These are phyloP conservation scores for Skeletonema menzelii DNA, from an alignment of 108 stramenopile species.

Conservation along the genomic window DNA sequence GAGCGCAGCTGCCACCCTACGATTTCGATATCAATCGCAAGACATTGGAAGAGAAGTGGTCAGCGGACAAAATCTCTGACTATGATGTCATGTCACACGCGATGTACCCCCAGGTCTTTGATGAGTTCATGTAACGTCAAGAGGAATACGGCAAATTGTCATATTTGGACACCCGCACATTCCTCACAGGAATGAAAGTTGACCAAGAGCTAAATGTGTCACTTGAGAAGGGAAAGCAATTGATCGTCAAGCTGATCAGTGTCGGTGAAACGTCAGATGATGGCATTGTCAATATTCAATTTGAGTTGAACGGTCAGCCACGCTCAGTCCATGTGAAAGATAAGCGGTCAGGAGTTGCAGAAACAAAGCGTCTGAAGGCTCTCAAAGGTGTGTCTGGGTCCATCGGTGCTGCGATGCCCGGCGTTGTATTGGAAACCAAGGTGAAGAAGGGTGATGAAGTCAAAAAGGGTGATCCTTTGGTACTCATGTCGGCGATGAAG, in stretches of 20 bases:
- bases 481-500: slow-evolving; percentile 94
- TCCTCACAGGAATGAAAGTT: slow-evolving; percentile 90
- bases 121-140: slow-evolving; percentile 76
- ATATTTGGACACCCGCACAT: slow-evolving; percentile 90
- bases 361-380: slow-evolving; percentile 59
- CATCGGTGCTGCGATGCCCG: slow-evolving; percentile 95
- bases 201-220: slow-evolving; percentile 82
- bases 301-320: slow-evolving; percentile 93
- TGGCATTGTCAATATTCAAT: slow-evolving; percentile 84
- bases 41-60: slow-evolving; percentile 80
- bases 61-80: slow-evolving; percentile 62
- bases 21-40: slow-evolving; percentile 74
- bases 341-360: slow-evolving; percentile 41
- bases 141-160: slow-evolving; percentile 77
- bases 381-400: slow-evolving; percentile 49
- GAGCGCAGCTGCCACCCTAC: slow-evolving; percentile 84
- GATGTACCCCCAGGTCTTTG: slow-evolving; percentile 92
- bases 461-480: slow-evolving; percentile 85
- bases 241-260: slow-evolving; percentile 81
- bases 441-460: slow-evolving; percentile 89
- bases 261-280: slow-evolving; percentile 66
- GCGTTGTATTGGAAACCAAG: slow-evolving; percentile 92
- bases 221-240: slow-evolving; percentile 83
- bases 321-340: slow-evolving; percentile 79
- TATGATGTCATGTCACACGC: slow-evolving; percentile 90